These are phyloP conservation scores for Trichoderma sp. DNA, from an alignment of 2,329 filamentous ascomycete species.

Conservation along the genomic window DNA sequence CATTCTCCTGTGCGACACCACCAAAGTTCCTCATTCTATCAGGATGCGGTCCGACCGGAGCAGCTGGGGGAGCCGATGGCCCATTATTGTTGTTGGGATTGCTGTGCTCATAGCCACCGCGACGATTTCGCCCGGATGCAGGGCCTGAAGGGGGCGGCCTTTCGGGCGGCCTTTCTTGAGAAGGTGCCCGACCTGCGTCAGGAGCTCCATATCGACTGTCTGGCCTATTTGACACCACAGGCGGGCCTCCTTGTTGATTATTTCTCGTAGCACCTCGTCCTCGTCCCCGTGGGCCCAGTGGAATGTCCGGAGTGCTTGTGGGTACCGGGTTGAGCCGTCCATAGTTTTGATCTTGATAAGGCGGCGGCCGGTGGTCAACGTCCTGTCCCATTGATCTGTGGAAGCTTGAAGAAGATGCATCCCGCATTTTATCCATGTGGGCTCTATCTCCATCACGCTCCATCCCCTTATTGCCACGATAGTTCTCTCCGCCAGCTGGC, in stretches of 20 bases:
- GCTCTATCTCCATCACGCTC: conserved; percentile 40
- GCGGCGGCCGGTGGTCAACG: conserved; percentile 48
- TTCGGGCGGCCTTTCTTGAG: conserved; percentile 44
- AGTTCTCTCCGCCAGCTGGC: conserved; percentile 26
- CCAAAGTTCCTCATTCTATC: conserved; percentile 44
- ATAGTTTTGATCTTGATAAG: conserved; percentile 60
- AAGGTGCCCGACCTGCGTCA: conserved; percentile 42
- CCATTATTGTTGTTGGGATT: conserved; percentile 31
- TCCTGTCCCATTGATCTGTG: conserved; percentile 43
- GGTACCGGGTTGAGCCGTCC: conserved; percentile 57
- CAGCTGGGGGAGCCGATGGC: conserved; percentile 31
- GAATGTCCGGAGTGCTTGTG: conserved; percentile 45
- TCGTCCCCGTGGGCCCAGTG: conserved; percentile 55
- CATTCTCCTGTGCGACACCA: conserved; percentile 25
- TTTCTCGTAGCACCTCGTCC: conserved; percentile 44
- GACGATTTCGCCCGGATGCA: conserved; percentile 47
- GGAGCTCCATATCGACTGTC: conserved; percentile 42
- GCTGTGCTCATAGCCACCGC: conserved; percentile 42
- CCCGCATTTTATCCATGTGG: conserved; percentile 39
- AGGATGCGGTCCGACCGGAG: conserved; percentile 34
- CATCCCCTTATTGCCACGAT: conserved; percentile 35
- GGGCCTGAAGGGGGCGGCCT: conserved; percentile 49
- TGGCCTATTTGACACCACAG: conserved; percentile 37
- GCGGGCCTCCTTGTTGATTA: conserved; percentile 33
- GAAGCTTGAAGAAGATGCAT: conserved; percentile 35